These are phyloP conservation scores for Xylona heveae DNA, from an alignment of 495 filamentous ascomycete genomes.

Conservation along the genomic window DNA sequence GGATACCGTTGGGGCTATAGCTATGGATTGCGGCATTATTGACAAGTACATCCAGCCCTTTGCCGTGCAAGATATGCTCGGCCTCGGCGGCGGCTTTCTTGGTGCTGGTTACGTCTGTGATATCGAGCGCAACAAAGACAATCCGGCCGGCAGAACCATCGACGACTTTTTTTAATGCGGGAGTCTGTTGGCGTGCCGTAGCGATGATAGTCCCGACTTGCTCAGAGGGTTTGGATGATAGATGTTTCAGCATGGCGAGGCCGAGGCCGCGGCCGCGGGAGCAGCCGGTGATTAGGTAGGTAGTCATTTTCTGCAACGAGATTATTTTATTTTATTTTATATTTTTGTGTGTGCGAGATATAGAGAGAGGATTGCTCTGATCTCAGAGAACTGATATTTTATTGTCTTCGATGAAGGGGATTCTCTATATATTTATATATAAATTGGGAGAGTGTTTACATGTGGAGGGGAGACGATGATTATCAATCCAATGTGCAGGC, in stretches of 20 bases:
- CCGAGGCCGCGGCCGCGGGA: conserved; percentile 20
- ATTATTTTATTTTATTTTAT: no score
- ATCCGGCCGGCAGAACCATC: conserved; percentile 12
- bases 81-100: conserved; percentile 13
- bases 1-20: conserved; percentile 10
- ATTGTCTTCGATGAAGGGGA: no score
- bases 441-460: no score
- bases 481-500: no score
- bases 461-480: no score
- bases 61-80: conserved; percentile 9
- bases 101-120: conserved; percentile 12
- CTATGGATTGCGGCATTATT: conserved; percentile 19
- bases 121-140: conserved; percentile 14
- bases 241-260: conserved; percentile 13
- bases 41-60: conserved; percentile 20
- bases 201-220: conserved; percentile 18
- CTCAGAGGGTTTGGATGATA: conserved; percentile 12
- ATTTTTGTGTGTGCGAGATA: no score
- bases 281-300: conserved; percentile 21
- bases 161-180: conserved; percentile 13
- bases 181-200: conserved; percentile 14
- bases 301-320: conserved; percentile 12
- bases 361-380: no score
- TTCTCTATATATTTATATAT: no score
- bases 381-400: no score